Evolutionary conservation across 495 filamentous ascomycete genomes (phyloP), one percentile per base, ranked within the genome.

Genomic region (Xylaria sp.): DNA sequence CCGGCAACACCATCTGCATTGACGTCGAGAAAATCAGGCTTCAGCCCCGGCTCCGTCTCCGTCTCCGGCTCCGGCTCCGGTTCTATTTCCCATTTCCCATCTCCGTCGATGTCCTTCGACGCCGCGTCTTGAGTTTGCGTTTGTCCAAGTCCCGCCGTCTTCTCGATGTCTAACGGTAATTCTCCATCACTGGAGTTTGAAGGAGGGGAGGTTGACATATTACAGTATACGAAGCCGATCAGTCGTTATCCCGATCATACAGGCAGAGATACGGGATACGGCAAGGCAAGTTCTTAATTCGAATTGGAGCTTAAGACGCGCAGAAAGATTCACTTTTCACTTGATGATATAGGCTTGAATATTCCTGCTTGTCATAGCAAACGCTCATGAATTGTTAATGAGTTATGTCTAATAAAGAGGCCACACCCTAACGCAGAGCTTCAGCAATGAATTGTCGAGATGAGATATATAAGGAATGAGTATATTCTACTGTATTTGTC

Each of bases 1-100:
- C 75, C 77, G 9, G 79, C 71, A 7, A 82, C 65, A 8, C 72
- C 74, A 17, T 72, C 67, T 44, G 78, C 76, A n/a, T 77, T 67
- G 17, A 73, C 63, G 50, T 79, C 58, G 24, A 77, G 68, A n/a
- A 73, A 53, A 7, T 74, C 74, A n/a, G 75, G 72, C 14, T 77
- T 74, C 50, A 73, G 73, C 12, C 74, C 73, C 46, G 74, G 63
- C 29, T 61, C 41, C 21, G 71, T 70, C 14, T 68, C 71, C 75
- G n/a, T n/a, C n/a, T n/a, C 74, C 26, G 75, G 72, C 14, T 77
- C 76, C 50, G 75, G 73, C 12, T 74, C 73, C 46, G 74, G 63
- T 24, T 61, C 41, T 29, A 72, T 70, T 17, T 68, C 71, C 75
- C 73, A 78, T 37, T 77, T 67, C 5, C 73, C 73, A 5, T 46